Evolutionary conservation across 371 early-diverging fungal species (phyloP).

Genomic region (Mortierella sp.): DNA sequence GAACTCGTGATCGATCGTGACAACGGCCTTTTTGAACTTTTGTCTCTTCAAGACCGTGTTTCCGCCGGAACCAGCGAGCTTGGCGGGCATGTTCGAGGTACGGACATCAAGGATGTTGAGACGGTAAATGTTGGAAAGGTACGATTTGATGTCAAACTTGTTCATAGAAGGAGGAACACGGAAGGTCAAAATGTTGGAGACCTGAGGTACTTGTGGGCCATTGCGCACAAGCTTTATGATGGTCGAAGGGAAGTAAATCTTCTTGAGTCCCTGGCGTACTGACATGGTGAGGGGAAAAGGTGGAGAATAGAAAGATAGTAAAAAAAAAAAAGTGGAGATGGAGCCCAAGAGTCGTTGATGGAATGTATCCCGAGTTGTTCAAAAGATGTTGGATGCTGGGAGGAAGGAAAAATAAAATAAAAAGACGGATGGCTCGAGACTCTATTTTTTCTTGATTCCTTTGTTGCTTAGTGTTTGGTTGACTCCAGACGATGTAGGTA

Average conservation of each 20-base stretch:
- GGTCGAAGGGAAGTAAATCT: slow-evolving; percentile 92
- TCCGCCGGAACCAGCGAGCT: slow-evolving; percentile 62
- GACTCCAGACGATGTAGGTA: no score
- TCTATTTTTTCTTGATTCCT: no score
- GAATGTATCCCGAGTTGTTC: no score
- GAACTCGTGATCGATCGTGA: slow-evolving; percentile 88
- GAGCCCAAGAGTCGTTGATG: not conserved
- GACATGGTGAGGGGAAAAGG: no score
- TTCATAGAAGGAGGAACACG: slow-evolving; percentile 91
- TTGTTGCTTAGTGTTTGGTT: no score
- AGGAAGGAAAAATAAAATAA: no score
- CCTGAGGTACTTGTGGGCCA: slow-evolving; percentile 74
- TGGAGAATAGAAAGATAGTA: not conserved
- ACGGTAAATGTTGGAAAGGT: slow-evolving; percentile 87
- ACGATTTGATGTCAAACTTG: slow-evolving; percentile 94
- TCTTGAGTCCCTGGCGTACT: slow-evolving; percentile 62
- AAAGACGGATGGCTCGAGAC: no score
- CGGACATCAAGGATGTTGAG: slow-evolving; percentile 88
- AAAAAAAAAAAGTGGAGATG: not conserved
- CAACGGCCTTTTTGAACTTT: slow-evolving; percentile 92
- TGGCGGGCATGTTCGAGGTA: slow-evolving; percentile 79
- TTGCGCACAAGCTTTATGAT: slow-evolving; percentile 88
- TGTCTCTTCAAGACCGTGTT: slow-evolving; percentile 59
- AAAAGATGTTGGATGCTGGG: no score
- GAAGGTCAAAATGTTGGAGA: slow-evolving; percentile 90